Base-by-base conservation (phyloP, 768 basidiomycete genomes). In the Clavaria fumosa region DNA sequence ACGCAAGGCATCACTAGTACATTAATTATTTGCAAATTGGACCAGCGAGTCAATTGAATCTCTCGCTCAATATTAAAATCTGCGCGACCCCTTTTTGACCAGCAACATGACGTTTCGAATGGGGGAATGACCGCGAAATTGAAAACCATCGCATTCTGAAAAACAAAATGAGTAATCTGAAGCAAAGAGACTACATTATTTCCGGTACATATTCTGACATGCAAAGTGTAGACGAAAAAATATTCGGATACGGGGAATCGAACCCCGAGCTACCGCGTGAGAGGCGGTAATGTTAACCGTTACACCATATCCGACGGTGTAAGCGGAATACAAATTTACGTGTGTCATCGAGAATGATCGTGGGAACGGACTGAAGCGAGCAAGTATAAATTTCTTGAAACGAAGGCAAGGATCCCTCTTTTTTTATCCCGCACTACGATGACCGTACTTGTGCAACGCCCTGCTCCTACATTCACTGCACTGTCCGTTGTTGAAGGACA, bases 381-480 rank as follows among this genome's bases (percentile, higher is more conserved):
- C 26, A 50, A 28, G 32, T 41, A 50, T 19, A 72, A 75, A 37
- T 84, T 96, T 58, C 52, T 90, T n/a, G n/a, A n/a, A n/a, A 34
- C 15, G 19, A 34, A 7, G n/a, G 12, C 23, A 37, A 37, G 17
- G 6, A 39, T 19, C 38, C n/a, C 28, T 28, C 51, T 21, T 49
- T 55, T 43, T 18, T 35, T 20, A 5, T 24, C 11, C 32, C 20
- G 12, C n/a, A n/a, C 34, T 35, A 50, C 33, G 30, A 72, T 72
- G 70, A 62, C 65, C 48, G 75, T 70, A 44, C 62, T 70, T 34
- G 69, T 93, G 49, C 88, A 90, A 64, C 78, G 74, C 47, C 80
- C 85, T 37, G 88, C 89, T 34, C 89, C 89, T 37, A 52, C 61
- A n/a, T 88, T 88, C 64, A 73, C 62, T 41, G 74, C 76, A 35